Evolutionary conservation across 345 rosid species (phyloP).

Genomic region (Corchorus capsularis): DNA sequence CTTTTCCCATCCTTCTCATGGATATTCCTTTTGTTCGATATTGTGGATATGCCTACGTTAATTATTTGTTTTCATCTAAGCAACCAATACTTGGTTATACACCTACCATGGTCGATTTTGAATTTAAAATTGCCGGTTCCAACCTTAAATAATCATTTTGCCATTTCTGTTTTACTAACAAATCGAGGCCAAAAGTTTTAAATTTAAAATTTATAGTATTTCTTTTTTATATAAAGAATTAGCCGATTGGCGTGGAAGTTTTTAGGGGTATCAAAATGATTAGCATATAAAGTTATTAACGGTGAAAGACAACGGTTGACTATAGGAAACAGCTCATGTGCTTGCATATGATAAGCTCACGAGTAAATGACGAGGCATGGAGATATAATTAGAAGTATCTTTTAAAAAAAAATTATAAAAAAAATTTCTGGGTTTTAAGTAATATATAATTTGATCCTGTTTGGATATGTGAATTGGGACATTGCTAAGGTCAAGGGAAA

Average conservation of each 20-base stretch:
- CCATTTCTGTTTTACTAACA: too few species aligned
- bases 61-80: too few species aligned
- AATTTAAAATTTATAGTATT: too few species aligned
- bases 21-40: too few species aligned
- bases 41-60: too few species aligned
- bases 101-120: too few species aligned
- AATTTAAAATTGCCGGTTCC: too few species aligned
- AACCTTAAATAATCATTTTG: too few species aligned
- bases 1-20: too few species aligned
- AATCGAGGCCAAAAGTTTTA: background rate
- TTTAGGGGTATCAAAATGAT: constrained; percentile 7
- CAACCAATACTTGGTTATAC: too few species aligned
- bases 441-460: constrained; percentile 30
- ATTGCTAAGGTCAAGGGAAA: constrained; percentile 44
- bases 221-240: background rate
- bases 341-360: constrained; percentile 53
- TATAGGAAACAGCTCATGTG: constrained; percentile 54
- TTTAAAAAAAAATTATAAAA: background rate
- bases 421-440: constrained; percentile 19
- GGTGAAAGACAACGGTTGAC: constrained; percentile 40
- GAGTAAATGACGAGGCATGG: constrained; percentile 38
- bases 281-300: background rate
- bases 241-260: constrained; percentile 16
- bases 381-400: constrained; percentile 28
- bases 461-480: constrained; percentile 45